A percentile compares a stretch with the other conserved stretches of the same genome.
These are phyloP conservation scores for Neostapfia colusana DNA, from an alignment of 176 grass and related monocot genomes.

Conservation along the genomic window DNA sequence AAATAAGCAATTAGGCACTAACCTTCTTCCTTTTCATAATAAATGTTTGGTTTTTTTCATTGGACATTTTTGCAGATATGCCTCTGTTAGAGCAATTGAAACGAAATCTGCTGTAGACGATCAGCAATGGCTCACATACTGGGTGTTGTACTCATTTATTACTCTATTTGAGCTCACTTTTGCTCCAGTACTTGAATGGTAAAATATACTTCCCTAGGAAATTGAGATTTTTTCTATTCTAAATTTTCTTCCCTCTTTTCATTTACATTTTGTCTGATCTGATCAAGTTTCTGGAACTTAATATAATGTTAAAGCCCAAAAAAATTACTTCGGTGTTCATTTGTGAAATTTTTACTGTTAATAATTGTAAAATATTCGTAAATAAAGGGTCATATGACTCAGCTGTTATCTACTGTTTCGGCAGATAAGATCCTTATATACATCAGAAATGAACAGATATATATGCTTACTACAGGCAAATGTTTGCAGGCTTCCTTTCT, in stretches of 20 bases:
- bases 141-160: constrained; percentile 98
- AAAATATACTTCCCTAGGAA: constrained; percentile 22
- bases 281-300: background rate
- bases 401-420: background rate
- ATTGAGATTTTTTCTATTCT: background rate
- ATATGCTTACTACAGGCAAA: constrained; percentile 28
- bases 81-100: constrained; percentile 95
- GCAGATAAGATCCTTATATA: background rate
- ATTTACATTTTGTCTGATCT: constrained; percentile 7
- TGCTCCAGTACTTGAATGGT: constrained; percentile 82
- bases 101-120: constrained; percentile 89
- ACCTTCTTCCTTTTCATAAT: constrained; percentile 6
- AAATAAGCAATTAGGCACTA: background rate
- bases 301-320: background rate
- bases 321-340: background rate
- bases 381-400: background rate
- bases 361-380: background rate
- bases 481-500: constrained; percentile 81
- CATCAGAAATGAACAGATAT: constrained; percentile 21
- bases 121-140: constrained; percentile 99
- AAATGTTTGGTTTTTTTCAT: background rate
- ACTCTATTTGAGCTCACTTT: constrained; percentile 96
- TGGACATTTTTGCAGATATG: constrained; percentile 66
- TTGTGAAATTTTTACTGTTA: background rate
- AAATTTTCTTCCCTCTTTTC: constrained; percentile 4